Base-by-base conservation (phyloP, 208 protist genomes). In the Leishmania turanica region DNA sequence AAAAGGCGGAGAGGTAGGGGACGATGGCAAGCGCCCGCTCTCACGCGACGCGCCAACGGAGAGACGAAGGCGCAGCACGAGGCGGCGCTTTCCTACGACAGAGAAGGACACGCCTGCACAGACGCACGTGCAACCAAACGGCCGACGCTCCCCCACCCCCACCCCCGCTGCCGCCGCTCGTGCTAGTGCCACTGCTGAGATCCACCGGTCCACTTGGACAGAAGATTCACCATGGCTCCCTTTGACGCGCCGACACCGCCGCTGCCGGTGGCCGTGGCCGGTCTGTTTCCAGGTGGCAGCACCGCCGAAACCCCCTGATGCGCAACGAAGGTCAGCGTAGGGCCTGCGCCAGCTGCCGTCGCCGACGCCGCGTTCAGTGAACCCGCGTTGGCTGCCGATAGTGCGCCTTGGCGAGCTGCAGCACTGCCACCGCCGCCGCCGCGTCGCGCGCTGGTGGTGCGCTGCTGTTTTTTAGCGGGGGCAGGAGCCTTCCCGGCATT, bases 171-270 rank as follows among this genome's bases (percentile, higher is more conserved):
- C 51, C n/a, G 24, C 40, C 11, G 9, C 42, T 56, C n/a, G 15
- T 6, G 19, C 31, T 40, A 60, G 15, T 37, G 49, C 65, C 77
- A 47, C 42, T 62, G 72, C 47, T 80, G 64, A 34, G 79, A 87
- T 3, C 68, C 71, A 42, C 71, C 77, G 4, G 56, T 62, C 87
- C 87, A 90, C 64, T 88, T 87, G 42, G 87, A 84, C n/a, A 90
- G 37, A 68, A 90, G 65, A 62, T 84, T 70, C 31, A 87, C 79
- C 73, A 88, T 70, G 42, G 75, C 75, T 0, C 69, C 64, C 24
- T 69, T 81, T 24, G 72, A n/a, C 15, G 66, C 54, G 71, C 51
- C 53, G 24, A 8, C 56, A 17, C 47, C 47, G 19, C 37, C 45
- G 13, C 53, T 42, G 6, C 65, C 6, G 9, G 40, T 40, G 24